Evolutionary conservation across 805 yeast genomes (phyloP).

Genomic region (Pichia paraexigua): DNA sequence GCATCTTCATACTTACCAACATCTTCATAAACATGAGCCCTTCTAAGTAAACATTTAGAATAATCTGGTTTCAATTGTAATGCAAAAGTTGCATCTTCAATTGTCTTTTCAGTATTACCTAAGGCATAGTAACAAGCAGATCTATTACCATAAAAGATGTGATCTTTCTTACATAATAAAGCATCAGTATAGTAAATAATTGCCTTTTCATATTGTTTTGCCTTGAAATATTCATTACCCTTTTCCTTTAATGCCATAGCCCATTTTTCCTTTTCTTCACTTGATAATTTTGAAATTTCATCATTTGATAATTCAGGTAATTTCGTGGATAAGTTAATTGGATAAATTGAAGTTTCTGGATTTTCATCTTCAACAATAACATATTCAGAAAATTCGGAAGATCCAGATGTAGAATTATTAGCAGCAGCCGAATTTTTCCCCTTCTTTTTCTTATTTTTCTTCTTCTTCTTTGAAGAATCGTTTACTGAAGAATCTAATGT

Average conservation of each 20-base stretch:
- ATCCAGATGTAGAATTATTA: constrained; percentile 11
- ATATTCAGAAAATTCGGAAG: constrained; percentile 11
- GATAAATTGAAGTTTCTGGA: constrained; percentile 29
- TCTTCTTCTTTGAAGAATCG: constrained; percentile 26
- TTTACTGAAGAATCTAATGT: constrained; percentile 11
- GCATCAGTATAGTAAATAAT: constrained; percentile 76
- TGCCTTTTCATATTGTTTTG: constrained; percentile 65
- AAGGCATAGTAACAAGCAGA: constrained; percentile 91
- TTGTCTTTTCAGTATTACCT: constrained; percentile 71
- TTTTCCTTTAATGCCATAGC: constrained; percentile 78
- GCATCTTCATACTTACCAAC: constrained; percentile 75
- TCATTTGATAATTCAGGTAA: constrained; percentile 50
- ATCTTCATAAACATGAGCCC: constrained; percentile 87
- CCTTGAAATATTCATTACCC: constrained; percentile 75
- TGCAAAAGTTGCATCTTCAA: constrained; percentile 83
- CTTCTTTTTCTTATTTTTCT: constrained; percentile 37
- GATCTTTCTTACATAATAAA: constrained; percentile 65
- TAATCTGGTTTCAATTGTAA: constrained; percentile 82
- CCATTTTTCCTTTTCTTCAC: constrained; percentile 49
- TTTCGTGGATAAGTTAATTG: constrained; percentile 43
- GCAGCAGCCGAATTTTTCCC: constrained; percentile 22
- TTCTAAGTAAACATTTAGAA: constrained; percentile 83
- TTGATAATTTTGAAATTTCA: constrained; percentile 36
- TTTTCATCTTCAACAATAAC: constrained; percentile 10
- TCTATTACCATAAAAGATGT: constrained; percentile 89